Percentiles rank a stretch among this genome's conserved stretches.
These are phyloP conservation scores for Pseudovirgaria hyperparasitica DNA, from an alignment of 2,329 filamentous ascomycete genomes.

Conservation along the genomic window DNA sequence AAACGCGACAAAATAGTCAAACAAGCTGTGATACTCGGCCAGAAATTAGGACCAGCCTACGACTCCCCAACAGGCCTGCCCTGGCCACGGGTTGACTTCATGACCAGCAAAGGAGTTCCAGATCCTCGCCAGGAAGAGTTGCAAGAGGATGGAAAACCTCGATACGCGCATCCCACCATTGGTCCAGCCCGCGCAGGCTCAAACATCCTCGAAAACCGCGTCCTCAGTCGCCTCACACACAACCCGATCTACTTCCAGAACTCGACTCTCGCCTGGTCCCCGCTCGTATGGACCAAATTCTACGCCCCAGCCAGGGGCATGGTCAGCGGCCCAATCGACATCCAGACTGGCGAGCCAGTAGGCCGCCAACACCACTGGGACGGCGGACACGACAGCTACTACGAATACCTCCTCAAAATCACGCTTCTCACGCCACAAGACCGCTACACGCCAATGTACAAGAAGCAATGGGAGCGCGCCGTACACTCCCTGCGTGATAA, in stretches of 20 bases:
- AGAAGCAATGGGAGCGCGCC: slow-evolving; percentile 19
- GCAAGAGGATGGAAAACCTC: slow-evolving; percentile 15
- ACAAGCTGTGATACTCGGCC: slow-evolving; percentile 24
- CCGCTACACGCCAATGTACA: slow-evolving; percentile 20
- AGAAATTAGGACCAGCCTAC: slow-evolving; percentile 26
- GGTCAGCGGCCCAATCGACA: slow-evolving; percentile 29
- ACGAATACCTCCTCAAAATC: slow-evolving; percentile 30
- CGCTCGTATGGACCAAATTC: slow-evolving; percentile 32
- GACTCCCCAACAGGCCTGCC: slow-evolving; percentile 29
- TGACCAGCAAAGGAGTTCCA: slow-evolving; percentile 17
- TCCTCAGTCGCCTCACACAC: slow-evolving; percentile 27
- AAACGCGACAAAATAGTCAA: slow-evolving; percentile 21
- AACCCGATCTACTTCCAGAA: slow-evolving; percentile 27
- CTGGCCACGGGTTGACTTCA: slow-evolving; percentile 33
- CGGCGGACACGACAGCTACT: slow-evolving; percentile 31
- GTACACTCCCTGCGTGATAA: slow-evolving; percentile 22
- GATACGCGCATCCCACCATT: slow-evolving; percentile 23
- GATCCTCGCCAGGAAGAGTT: slow-evolving; percentile 16
- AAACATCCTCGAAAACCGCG: slow-evolving; percentile 31
- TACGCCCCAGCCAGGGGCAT: slow-evolving; percentile 26
- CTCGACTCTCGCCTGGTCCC: slow-evolving; percentile 30
- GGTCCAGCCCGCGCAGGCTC: slow-evolving; percentile 30
- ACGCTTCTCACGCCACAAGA: slow-evolving; percentile 22
- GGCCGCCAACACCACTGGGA: slow-evolving; percentile 30
- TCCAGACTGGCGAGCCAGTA: slow-evolving; percentile 27